A percentile compares a stretch with the other conserved stretches of the same genome.
phyloP scores from a whole-genome alignment of 768 basidiomycete species.

The Rubroboletus satanas region DNA sequence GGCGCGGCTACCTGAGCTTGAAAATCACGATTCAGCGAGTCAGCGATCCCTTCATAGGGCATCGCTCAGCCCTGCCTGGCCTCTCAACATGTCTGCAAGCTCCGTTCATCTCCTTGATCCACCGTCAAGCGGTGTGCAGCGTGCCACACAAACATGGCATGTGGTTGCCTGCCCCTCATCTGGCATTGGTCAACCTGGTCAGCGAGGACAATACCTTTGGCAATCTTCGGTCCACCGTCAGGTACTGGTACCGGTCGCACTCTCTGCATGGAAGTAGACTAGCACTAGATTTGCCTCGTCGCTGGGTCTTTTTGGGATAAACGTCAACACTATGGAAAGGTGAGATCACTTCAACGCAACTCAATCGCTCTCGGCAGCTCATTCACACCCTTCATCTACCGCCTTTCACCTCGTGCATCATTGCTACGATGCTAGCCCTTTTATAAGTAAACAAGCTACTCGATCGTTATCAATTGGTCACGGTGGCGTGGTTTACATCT shows the following conservation, averaged over 20 bases:
- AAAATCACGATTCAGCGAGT: constrained; percentile 21
- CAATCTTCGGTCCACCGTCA: neutral
- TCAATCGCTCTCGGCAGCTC: constrained; percentile 1
- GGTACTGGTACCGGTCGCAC: neutral
- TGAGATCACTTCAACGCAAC: constrained; percentile 12
- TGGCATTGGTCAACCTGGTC: neutral
- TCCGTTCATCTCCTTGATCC: constrained; percentile 4
- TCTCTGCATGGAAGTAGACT: constrained; percentile 4
- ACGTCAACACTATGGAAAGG: neutral
- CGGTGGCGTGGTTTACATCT: constrained; percentile 14
- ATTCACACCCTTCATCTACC: neutral
- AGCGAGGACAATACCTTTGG: neutral
- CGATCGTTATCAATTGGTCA: constrained; percentile 9
- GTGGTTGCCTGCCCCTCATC: neutral
- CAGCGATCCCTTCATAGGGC: constrained; percentile 1
- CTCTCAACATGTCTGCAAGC: neutral
- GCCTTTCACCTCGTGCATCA: constrained; percentile 1
- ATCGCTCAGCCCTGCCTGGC: neutral
- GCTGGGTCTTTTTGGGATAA: neutral
- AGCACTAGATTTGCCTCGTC: constrained; percentile 2
- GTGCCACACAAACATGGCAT: constrained; percentile 6
- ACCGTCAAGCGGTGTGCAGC: neutral
- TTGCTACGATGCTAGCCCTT: neutral
- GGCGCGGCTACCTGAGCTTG: constrained; percentile 19
- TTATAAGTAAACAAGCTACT: constrained; percentile 2